Base-by-base conservation (phyloP, 2,329 filamentous ascomycete genomes). In the Claviceps pazoutovae region DNA sequence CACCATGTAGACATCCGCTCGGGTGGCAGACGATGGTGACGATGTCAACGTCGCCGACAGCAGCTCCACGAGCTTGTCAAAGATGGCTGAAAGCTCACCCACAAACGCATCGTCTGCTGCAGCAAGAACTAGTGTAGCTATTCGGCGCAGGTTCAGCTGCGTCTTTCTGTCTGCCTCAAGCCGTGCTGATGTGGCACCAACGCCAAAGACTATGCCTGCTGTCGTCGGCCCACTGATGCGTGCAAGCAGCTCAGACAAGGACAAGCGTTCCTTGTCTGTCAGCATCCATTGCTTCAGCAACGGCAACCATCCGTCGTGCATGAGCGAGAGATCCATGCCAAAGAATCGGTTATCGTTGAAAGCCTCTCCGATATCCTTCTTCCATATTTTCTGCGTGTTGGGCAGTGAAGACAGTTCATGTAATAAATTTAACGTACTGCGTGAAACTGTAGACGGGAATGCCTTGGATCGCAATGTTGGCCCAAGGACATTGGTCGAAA, bases 121-220 rank as follows among this genome's bases (percentile, higher is more conserved):
- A 0, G 89, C 85, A 5, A 97, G 74, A 16, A 97, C 71, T 11
- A 98, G 73, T 1, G 89, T 76, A 4, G 89, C 82, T 46, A 94
- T 81, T 46, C 93, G 80, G 13, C 90, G 84, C 17, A 98, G 76
- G 57, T 89, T 95, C 34, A 95, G 76, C 67, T 97, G 91, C 1
- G 90, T 89, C 68, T 85, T 93, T 53, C 90, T 84, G 66, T 98
- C 93, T 5, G 94, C 89, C 68, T 98, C 93, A n/a, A 94, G 78
- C 53, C 93, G 79, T 38, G 93, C 93, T 44, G 90, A 94, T 21
- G 88, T 89, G 6, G 93, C 93, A 11, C 94, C 94, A 0, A 98
- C 93, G n/a, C 93, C 93, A 62, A 98, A 98, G 64, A 98, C 91
- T 59, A 98, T 94, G 8, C 93, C 93, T 0, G 94, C 93, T 14